phyloP scores from a whole-genome alignment of 2,329 filamentous ascomycete genomes.

The Aspergillus novoparasiticus region DNA sequence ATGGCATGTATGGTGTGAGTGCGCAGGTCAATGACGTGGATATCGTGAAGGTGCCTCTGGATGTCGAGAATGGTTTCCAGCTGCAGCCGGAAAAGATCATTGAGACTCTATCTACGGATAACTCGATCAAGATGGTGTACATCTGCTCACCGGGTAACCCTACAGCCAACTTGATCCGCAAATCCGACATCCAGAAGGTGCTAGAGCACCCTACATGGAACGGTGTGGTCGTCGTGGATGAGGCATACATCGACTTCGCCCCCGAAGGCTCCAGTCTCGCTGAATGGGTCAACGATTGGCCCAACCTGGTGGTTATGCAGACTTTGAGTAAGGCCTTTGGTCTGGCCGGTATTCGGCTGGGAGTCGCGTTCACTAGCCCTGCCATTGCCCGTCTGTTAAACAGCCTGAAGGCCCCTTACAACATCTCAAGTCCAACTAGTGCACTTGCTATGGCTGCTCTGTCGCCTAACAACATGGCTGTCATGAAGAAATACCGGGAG shows the following conservation, averaged over 20 bases:
- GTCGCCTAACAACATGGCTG: conserved; percentile 64
- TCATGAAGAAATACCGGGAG: conserved; percentile 72
- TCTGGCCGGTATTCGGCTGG: conserved; percentile 87
- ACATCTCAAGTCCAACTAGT: conserved; percentile 85
- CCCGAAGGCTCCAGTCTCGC: conserved; percentile 77
- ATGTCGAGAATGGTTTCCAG: conserved; percentile 70
- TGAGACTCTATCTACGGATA: conserved; percentile 63
- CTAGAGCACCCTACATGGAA: conserved; percentile 93
- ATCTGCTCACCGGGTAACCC: conserved; percentile 96
- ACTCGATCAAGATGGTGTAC: conserved; percentile 82
- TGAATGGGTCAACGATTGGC: conserved; percentile 88
- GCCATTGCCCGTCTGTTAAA: conserved; percentile 81
- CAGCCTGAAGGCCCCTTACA: conserved; percentile 93
- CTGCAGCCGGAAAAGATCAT: conserved; percentile 72
- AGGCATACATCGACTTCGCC: conserved; percentile 96
- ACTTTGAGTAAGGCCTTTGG: conserved; percentile 98
- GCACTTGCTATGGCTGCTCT: conserved; percentile 77
- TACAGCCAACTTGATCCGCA: conserved; percentile 76
- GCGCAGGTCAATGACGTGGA: conserved; percentile 91
- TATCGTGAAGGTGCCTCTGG: conserved; percentile 82
- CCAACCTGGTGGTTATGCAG: conserved; percentile 97
- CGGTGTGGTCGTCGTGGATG: conserved; percentile 87
- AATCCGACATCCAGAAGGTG: conserved; percentile 71
- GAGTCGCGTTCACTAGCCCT: conserved; percentile 76
- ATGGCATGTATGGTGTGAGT: conserved; percentile 97